Evolutionary conservation across 164 flowering plant genomes (phyloP), one percentile per base, ranked within the genome.

Genomic region (Santalum album): DNA sequence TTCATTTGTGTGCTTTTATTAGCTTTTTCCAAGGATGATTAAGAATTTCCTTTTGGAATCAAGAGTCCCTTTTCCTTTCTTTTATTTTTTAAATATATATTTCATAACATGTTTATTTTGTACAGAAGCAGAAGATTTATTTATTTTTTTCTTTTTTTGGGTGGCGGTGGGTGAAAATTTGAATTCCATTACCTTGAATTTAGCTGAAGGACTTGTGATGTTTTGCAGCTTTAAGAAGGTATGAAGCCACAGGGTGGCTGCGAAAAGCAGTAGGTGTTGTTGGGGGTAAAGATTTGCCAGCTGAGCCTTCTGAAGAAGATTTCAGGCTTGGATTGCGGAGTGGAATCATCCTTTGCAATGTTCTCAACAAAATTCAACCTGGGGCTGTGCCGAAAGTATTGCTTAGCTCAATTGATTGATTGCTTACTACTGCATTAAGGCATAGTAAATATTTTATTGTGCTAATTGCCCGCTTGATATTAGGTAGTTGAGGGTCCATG

Each of bases 401-500:
- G 4, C 9, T 23, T 43, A 16, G n/a, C n/a, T 43, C 34, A 3
- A 4, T 29, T 1, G 16, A 14, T 14, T 36, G 35, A 4, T 2
- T 42, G 2, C 45, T 42, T 42, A 17, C 16, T 42, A 9, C 9
- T 29, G 34, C 34, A 29, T 29, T 29, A 15, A 9, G 16, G 42
- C 42, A 15, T 38, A 4, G 16, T 16, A 38, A 3, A 0, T 14
- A 32, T 38, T 38, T 9, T 14, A 35, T 16, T 25, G 7, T 44
- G 7, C 26, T 19, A 15, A 29, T 35, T 25, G 20, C 53, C 38
- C 14, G 12, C 35, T 47, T 54, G 22, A 42, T 36, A 20, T 32
- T 64, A 83, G 90, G 80, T 83, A 14, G 84, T 83, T 14, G 90
- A 80, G 61, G 72, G 65, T 1, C 75, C 90, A 6, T 12, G 57